Evolutionary conservation across 2,329 filamentous ascomycete genomes (phyloP), one percentile per base, ranked within the genome.

Genomic region (Diaporthe sp.): DNA sequence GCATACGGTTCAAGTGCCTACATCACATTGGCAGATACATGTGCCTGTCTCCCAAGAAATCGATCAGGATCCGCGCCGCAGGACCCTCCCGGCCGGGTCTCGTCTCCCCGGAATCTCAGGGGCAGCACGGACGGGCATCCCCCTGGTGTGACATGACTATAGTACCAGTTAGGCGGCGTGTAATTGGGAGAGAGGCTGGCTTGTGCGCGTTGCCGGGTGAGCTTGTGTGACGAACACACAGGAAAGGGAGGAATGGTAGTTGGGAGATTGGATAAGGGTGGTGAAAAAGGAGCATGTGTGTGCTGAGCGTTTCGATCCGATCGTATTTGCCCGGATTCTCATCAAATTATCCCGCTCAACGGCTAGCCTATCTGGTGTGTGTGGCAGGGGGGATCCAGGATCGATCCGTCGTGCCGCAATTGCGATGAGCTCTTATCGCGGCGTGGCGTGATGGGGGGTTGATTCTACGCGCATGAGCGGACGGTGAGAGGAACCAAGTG

Each of bases 331-430:
- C 65, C 65, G 49, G 25, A 55, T 42, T 55, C 13, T 25, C 31
- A 31, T 53, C 65, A 31, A 55, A 55, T 69, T 69, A 69, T 69
- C 65, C 65, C 65, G 49, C 46, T 69, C 65, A 46, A 68, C 12
- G 39, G 25, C 28, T 25, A 19, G 39, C 17, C 15, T 39, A 49
- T 55, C n/a, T 69, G 65, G 34, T 31, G 34, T 55, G n/a, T 22
- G 34, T 25, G 49, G 25, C 65, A 69, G 49, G 65, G 65, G 65
- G 65, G 34, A 15, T 69, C 65, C 65, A 69, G 65, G 65, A 69
- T 55, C 65, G 17, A 69, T 31, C 65, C 65, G 65, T n/a, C 65
- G 49, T 55, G 46, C 65, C 65, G 34, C 65, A 19, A 69, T 55
- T 55, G 28, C 49, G 34, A 55, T 31, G 31, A 58, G 59, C 49